These are phyloP conservation scores for Hypoxylon sp. DNA, from an alignment of 2,329 filamentous ascomycete genomes.

Conservation along the genomic window DNA sequence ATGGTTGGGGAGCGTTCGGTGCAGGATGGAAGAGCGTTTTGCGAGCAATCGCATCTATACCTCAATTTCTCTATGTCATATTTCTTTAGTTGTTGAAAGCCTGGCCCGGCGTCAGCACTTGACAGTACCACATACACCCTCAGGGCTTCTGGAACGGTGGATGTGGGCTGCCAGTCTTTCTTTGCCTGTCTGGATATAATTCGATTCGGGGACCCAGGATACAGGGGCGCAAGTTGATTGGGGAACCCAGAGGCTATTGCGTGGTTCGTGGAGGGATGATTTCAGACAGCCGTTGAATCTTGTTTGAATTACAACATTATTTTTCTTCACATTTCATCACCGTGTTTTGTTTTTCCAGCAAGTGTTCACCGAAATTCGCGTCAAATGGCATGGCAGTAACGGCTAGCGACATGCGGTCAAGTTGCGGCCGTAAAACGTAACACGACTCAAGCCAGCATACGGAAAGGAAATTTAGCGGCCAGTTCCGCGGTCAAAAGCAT, in stretches of 20 bases:
- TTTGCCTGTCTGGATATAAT: constrained; percentile 38
- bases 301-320: constrained; percentile 42
- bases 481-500: constrained; percentile 49
- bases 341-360: not conserved
- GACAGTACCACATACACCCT: constrained; percentile 25
- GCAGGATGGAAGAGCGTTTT: constrained; percentile 46
- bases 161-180: constrained; percentile 14
- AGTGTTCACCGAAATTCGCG: constrained; percentile 40
- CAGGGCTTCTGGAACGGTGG: constrained; percentile 16
- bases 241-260: constrained; percentile 19
- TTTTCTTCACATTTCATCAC: constrained; percentile 7
- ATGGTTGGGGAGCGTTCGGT: constrained; percentile 28
- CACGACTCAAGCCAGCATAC: constrained; percentile 42
- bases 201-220: constrained; percentile 30
- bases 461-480: constrained; percentile 48
- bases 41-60: constrained; percentile 52
- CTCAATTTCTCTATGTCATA: constrained; percentile 36
- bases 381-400: constrained; percentile 43
- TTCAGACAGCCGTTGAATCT: constrained; percentile 40
- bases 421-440: constrained; percentile 47
- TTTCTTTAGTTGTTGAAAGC: constrained; percentile 35
- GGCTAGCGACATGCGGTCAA: constrained; percentile 47
- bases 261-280: constrained; percentile 26
- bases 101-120: constrained; percentile 33
- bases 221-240: constrained; percentile 20